Evolutionary conservation across 2,329 filamentous ascomycete genomes (phyloP), one percentile per base, ranked within the genome.

Genomic region (Lecanicillium sp.): DNA sequence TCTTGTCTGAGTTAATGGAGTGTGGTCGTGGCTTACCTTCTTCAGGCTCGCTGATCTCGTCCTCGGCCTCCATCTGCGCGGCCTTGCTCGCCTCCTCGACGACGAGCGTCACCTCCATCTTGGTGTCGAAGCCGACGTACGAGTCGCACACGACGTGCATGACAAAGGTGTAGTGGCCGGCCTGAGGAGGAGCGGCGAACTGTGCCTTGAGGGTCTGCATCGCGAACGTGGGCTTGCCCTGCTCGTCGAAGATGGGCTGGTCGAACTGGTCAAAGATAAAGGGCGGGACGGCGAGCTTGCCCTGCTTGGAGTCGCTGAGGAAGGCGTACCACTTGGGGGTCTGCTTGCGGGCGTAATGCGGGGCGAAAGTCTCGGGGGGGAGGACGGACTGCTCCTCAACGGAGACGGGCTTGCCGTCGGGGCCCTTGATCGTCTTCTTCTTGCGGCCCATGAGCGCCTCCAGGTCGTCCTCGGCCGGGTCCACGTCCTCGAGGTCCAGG

Each of bases 151-250:
- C 76, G 54, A 96, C 74, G 66, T 97, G 86, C 83, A 97, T 87
- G 52, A 90, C 86, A 63, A 98, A 98, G 1, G 87, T 90, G 70
- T 95, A 98, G 65, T 90, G 86, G 38, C 91, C 93, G 5, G 88
- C 80, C 63, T 95, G 87, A 20, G 91, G 90, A 36, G 93, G 93
- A 2, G 93, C 91, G 55, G 91, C 88, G 67, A 98, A 98, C 65
- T 96, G 89, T 65, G 94, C 91, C 75, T 95, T 97, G 60, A 97
- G 75, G 3, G 93, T 98, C 67, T 97, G 90, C 70, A 98, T 84
- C 60, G 90, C 85, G 71, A 88, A 98, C 2, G 93, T 97, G 2
- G 91, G 91, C 63, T 86, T 87, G 58, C 87, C 89, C 53, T 83
- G 77, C 33, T 81, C 82, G 57, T 86, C 83, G 54, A 93, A 86